Conservation (phyloP, 192 early-diverging fungal genomes). For the Dimargaris cristalligena region DNA sequence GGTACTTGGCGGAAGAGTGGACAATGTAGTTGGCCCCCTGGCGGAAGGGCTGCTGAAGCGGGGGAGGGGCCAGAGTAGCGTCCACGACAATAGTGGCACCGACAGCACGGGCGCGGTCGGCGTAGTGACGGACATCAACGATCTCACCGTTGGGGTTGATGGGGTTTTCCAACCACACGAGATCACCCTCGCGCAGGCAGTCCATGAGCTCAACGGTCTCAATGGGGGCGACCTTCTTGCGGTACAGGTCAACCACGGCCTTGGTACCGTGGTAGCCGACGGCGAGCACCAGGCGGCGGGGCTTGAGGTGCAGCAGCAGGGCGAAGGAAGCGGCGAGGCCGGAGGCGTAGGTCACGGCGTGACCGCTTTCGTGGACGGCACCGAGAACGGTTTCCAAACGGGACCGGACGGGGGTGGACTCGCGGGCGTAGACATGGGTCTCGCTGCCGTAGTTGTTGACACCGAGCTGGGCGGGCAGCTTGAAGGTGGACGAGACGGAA, state of each 20-base stretch:
- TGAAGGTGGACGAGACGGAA: conserved; percentile 36
- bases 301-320: conserved; percentile 31
- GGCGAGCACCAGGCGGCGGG: conserved; percentile 22
- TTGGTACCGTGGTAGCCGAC: conserved; percentile 20
- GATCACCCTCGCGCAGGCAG: conserved; percentile 24
- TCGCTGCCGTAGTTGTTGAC: conserved; percentile 20
- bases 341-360: conserved; percentile 41
- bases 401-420: conserved; percentile 21
- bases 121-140: conserved; percentile 19
- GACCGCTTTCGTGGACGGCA: conserved; percentile 29
- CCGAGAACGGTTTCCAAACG: conserved; percentile 38
- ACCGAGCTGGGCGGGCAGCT: conserved; percentile 14
- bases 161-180: conserved; percentile 46
- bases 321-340: conserved; percentile 40
- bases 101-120: conserved; percentile 25
- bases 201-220: conserved; percentile 21
- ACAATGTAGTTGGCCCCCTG: conserved; percentile 49
- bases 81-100: conserved; percentile 42
- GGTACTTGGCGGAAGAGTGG: conserved; percentile 55
- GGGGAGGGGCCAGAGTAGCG: conserved; percentile 54
- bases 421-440: conserved; percentile 33
- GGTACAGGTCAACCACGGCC: conserved; percentile 19
- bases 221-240: conserved; percentile 12
- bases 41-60: conserved; percentile 38
- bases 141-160: conserved; percentile 43